phyloP scores from a whole-genome alignment of 495 filamentous ascomycete genomes.

The Parmelia sp. region DNA sequence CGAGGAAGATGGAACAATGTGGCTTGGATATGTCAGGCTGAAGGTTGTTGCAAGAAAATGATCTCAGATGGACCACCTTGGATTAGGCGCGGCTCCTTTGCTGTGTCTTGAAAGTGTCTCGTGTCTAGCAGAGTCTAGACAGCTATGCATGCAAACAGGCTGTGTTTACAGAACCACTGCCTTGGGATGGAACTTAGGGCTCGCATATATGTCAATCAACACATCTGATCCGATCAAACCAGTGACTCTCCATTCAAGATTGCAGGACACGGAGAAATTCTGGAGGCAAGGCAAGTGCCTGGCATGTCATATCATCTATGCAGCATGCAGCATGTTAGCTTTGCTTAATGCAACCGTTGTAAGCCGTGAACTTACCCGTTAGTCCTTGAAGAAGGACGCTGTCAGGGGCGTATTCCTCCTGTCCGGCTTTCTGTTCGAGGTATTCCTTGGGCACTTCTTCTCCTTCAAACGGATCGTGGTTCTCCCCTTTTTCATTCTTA shows the following conservation, averaged over 20 bases:
- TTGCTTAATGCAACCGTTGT: not conserved
- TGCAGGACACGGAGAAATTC: no score
- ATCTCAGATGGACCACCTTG: not conserved
- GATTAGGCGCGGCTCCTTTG: no score
- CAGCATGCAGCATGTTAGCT: not conserved
- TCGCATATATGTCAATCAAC: no score
- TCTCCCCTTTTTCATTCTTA: not conserved
- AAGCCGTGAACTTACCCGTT: not conserved
- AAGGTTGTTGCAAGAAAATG: slow-evolving; percentile 54
- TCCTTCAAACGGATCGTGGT: not conserved
- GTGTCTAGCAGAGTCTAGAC: no score
- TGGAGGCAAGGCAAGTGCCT: not conserved
- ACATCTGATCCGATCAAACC: no score
- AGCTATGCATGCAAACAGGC: no score
- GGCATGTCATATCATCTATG: not conserved
- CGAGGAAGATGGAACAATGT: slow-evolving; percentile 52
- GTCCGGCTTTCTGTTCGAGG: no score
- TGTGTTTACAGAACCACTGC: no score
- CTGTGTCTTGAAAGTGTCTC: no score
- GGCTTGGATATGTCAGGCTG: slow-evolving; percentile 66
- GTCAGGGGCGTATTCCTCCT: not conserved
- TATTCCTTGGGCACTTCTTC: no score
- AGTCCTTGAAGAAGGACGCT: not conserved
- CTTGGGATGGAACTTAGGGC: no score
- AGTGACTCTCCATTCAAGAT: no score